Evolutionary conservation across 2,329 filamentous ascomycete species (phyloP), one percentile per base, ranked within the genome.

Genomic region (Sclerotinia subarctica): DNA sequence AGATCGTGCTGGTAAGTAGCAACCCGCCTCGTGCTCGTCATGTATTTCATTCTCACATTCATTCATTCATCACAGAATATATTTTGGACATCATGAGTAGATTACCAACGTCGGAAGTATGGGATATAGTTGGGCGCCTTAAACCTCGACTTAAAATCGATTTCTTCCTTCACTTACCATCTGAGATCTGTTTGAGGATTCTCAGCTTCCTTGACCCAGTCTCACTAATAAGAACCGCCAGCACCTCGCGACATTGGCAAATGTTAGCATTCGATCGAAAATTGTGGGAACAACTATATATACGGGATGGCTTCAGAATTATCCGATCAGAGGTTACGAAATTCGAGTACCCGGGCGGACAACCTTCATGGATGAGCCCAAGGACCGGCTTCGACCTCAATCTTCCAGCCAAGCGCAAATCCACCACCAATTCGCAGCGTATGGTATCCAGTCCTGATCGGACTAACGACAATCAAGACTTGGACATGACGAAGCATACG

Each of bases 81-180:
- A 90, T 91, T 52, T 92, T 94, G 80, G 85, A 87, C 57, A 85
- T 97, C 32, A 83, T 97, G 67, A 86, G 90, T 69, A 89, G 90
- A 68, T 83, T 97, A 38, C 91, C 91, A 24, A 96, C 93, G 0
- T 91, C 91, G 8, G 87, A 89, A 66, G 89, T 97, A 69, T 89
- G 90, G 62, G 85, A 90, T 56, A 91, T 97, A 65, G 92, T 97
- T 58, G 87, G 94, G 66, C 86, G 90, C 71, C 82, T 97, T 24
- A 91, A 89, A 70, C 92, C 93, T 5, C 85, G 94, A 64, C 88
- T 98, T 3, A 94, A 97, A 79, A 94, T 97, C 80, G 92, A 99
- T 79, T 97, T 97, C 66, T 88, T 97, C 53, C 83, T 87, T 71
- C 88, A 92, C 74, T 86, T 99, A 0, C 95, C 95, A 0, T 88